Conservation (phyloP, 441 rosid species). For the Melastoma candidum region DNA sequence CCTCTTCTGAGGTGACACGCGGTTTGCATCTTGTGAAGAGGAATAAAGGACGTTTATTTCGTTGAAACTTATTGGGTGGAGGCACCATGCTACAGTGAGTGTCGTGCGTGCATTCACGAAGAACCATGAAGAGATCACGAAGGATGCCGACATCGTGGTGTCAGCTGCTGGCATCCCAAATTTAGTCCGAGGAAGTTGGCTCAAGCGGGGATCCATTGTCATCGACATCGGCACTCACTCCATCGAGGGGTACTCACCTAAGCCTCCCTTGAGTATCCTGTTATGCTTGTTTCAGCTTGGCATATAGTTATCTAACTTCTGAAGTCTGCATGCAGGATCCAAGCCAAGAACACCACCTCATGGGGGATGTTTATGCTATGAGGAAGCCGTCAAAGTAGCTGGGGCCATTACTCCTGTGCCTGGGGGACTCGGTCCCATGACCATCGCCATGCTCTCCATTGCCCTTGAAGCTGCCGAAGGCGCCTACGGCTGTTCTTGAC, state of each 20-base stretch:
- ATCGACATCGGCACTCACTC: constrained; percentile 82
- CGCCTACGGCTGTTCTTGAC: constrained; percentile 22
- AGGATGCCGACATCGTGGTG: constrained; percentile 70
- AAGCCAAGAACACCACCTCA: constrained; percentile 43
- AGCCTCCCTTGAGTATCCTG: constrained; percentile 1
- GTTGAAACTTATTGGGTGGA: constrained; percentile 34
- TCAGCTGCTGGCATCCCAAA: constrained; percentile 76
- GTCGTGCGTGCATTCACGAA: constrained; percentile 54
- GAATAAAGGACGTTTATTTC: constrained; percentile 7
- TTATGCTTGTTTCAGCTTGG: too few species aligned
- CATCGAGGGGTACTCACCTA: constrained; percentile 40
- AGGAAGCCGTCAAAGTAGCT: constrained; percentile 65
- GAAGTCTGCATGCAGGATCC: constrained; percentile 40
- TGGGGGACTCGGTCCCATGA: constrained; percentile 92
- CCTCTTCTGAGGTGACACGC: background rate
- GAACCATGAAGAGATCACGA: constrained; percentile 54
- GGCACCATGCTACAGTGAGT: constrained; percentile 85
- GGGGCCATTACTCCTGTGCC: constrained; percentile 88
- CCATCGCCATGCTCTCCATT: constrained; percentile 77
- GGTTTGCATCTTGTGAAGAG: too few species aligned
- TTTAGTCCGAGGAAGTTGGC: constrained; percentile 70
- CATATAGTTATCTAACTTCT: too few species aligned
- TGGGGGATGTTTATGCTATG: constrained; percentile 84
- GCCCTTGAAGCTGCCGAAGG: constrained; percentile 77
- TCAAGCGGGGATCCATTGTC: constrained; percentile 74